These are phyloP conservation scores for Astrothelium macrocarpum DNA, from an alignment of 495 filamentous ascomycete species.

Conservation along the genomic window DNA sequence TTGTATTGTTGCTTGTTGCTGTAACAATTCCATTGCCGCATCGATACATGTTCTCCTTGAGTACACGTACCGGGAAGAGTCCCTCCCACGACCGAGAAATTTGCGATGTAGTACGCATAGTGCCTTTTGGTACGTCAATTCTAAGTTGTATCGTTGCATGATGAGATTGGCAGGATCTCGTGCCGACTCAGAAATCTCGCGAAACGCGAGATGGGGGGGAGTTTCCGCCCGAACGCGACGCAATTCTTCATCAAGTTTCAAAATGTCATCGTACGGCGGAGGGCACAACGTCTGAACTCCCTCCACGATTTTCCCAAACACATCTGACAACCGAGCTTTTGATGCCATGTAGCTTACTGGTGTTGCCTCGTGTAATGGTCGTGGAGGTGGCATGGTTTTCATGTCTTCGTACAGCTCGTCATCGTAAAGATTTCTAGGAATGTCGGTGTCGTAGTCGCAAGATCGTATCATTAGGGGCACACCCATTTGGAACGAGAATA, in stretches of 20 bases:
- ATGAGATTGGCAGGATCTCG: slow-evolving; percentile 68
- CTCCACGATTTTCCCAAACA: slow-evolving; percentile 53
- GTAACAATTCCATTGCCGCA: slow-evolving; percentile 65
- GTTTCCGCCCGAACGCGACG: slow-evolving; percentile 56
- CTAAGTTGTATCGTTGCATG: slow-evolving; percentile 70
- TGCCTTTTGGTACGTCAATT: slow-evolving; percentile 73
- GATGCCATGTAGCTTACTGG: slow-evolving; percentile 81
- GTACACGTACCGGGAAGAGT: slow-evolving; percentile 66
- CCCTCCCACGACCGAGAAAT: slow-evolving; percentile 60
- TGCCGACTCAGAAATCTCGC: slow-evolving; percentile 60
- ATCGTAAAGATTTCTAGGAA: slow-evolving; percentile 85
- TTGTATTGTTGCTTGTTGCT: slow-evolving; percentile 66
- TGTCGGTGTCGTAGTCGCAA: slow-evolving; percentile 71
- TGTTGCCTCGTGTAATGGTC: slow-evolving; percentile 68
- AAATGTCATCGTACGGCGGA: slow-evolving; percentile 66
- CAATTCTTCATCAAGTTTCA: slow-evolving; percentile 63
- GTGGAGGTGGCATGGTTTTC: slow-evolving; percentile 63
- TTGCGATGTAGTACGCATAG: slow-evolving; percentile 77
- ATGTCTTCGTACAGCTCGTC: slow-evolving; percentile 81
- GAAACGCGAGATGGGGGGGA: slow-evolving; percentile 60
- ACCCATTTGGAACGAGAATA: slow-evolving; percentile 86
- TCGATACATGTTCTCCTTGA: slow-evolving; percentile 75
- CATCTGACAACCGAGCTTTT: slow-evolving; percentile 57
- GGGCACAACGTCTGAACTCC: slow-evolving; percentile 38
- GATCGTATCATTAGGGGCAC: slow-evolving; percentile 81